A percentile compares a stretch with the other conserved stretches of the same genome.
Conservation (phyloP, 208 protist species). For the Naegleria lovaniensis region DNA sequence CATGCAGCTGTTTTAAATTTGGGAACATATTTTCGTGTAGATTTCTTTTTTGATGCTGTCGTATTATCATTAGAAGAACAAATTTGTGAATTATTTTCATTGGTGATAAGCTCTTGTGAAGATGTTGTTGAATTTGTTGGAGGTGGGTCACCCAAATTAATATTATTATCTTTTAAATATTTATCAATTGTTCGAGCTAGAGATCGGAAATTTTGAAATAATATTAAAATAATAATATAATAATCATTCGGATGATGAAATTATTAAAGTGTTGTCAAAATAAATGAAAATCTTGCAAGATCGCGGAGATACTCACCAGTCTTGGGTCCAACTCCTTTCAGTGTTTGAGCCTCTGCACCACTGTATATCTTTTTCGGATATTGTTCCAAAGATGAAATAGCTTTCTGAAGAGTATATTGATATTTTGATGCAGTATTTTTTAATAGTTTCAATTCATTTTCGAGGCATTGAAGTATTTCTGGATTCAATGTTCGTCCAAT, state of each 20-base stretch:
- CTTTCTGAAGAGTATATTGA: neutral
- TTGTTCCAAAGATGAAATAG: neutral
- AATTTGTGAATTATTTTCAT: neutral
- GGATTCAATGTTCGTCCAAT: too few relatives aligned
- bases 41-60: neutral
- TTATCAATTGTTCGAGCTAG: neutral
- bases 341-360: neutral
- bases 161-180: conserved; percentile 11
- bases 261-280: too few relatives aligned
- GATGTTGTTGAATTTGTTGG: too few relatives aligned
- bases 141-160: neutral
- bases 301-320: neutral
- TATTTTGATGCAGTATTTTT: too few relatives aligned
- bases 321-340: neutral
- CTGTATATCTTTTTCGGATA: neutral
- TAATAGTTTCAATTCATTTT: too few relatives aligned
- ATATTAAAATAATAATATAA: too few relatives aligned
- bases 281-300: too few relatives aligned
- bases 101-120: neutral
- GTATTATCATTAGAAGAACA: neutral
- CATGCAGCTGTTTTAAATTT: conserved; percentile 3
- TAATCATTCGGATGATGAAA: too few relatives aligned
- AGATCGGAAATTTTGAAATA: too few relatives aligned
- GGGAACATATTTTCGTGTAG: neutral
- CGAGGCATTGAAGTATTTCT: too few relatives aligned